Percentiles rank a stretch among this genome's conserved stretches.
Conservation (phyloP, 1,284 basidiomycete species). For the Cutaneotrichosporon arboriforme region DNA sequence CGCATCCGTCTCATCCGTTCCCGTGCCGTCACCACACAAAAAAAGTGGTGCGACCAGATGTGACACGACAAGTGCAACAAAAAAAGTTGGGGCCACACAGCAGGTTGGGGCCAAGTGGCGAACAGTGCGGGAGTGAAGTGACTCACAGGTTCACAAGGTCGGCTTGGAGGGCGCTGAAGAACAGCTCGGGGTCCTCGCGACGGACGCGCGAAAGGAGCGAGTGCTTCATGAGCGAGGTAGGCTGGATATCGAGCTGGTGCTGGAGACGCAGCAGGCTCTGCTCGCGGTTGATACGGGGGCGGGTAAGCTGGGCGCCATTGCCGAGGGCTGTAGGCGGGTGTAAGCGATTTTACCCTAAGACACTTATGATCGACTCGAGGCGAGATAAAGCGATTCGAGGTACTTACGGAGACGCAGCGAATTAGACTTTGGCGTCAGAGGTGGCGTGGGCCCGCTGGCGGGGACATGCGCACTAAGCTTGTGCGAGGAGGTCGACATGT, state of each 20-base stretch:
- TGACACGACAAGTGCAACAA: too few relatives aligned
- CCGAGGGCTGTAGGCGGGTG: conserved; percentile 8
- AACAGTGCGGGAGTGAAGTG: too few relatives aligned
- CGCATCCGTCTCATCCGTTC: too few relatives aligned
- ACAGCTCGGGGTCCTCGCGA: conserved; percentile 38
- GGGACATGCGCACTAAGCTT: conserved; percentile 7
- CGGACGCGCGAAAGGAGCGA: conserved; percentile 37
- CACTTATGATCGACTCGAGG: neutral
- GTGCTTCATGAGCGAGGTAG: conserved; percentile 41
- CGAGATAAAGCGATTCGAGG: too few relatives aligned
- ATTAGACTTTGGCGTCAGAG: conserved; percentile 19
- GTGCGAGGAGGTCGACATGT: conserved; percentile 9
- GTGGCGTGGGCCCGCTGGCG: conserved; percentile 11
- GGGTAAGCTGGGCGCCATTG: conserved; percentile 1
- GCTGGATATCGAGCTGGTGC: conserved; percentile 33
- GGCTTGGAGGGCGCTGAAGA: conserved; percentile 38
- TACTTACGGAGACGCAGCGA: conserved; percentile 13
- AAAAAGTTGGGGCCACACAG: neutral
- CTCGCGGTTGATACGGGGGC: conserved; percentile 14
- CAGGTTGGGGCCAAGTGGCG: too few relatives aligned
- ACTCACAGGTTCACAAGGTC: conserved; percentile 42
- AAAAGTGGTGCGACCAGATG: too few relatives aligned
- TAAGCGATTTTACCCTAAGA: neutral
- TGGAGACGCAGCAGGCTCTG: conserved; percentile 43
- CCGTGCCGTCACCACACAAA: neutral